Evolutionary conservation across 2,329 filamentous ascomycete species (phyloP).

Genomic region (Thielaviopsis musarum): DNA sequence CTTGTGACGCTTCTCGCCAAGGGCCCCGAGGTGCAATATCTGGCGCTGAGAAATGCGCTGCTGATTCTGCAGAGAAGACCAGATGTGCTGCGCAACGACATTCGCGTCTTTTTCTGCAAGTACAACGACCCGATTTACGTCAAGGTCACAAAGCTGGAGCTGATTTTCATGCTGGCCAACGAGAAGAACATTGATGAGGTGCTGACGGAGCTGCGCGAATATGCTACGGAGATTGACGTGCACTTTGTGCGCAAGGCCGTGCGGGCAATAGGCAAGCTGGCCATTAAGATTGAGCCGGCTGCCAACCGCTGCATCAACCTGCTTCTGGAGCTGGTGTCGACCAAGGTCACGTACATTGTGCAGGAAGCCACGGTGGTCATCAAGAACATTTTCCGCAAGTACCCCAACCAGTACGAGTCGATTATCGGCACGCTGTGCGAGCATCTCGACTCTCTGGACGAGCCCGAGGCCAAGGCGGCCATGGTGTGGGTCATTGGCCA

Average conservation of each 20-base stretch:
- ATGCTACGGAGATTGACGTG: slow-evolving; percentile 95
- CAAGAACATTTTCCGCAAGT: slow-evolving; percentile 97
- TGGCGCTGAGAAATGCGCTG: slow-evolving; percentile 82
- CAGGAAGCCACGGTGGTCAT: slow-evolving; percentile 98
- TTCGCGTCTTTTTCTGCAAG: slow-evolving; percentile 98
- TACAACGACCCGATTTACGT: slow-evolving; percentile 99
- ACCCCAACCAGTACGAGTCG: slow-evolving; percentile 95
- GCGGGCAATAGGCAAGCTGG: slow-evolving; percentile 89
- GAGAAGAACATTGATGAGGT: slow-evolving; percentile 94
- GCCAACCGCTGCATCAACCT: slow-evolving; percentile 84
- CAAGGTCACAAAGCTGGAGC: slow-evolving; percentile 94
- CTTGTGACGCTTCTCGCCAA: slow-evolving; percentile 90
- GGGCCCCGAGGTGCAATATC: slow-evolving; percentile 94
- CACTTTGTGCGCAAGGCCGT: slow-evolving; percentile 98
- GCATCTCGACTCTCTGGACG: slow-evolving; percentile 88
- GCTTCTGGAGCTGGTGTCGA: slow-evolving; percentile 79
- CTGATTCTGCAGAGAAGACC: slow-evolving; percentile 85
- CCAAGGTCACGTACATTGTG: slow-evolving; percentile 97
- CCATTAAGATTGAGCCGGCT: slow-evolving; percentile 96
- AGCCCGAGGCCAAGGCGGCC: slow-evolving; percentile 92
- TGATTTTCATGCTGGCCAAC: slow-evolving; percentile 97
- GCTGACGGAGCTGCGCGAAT: slow-evolving; percentile 82
- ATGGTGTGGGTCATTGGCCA: slow-evolving; percentile 99
- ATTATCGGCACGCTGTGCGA: slow-evolving; percentile 94
- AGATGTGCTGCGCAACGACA: slow-evolving; percentile 88